Percentiles rank a stretch among this genome's conserved stretches.
phyloP scores from a whole-genome alignment of 805 yeast species.

The Kodamaea laetipori region DNA sequence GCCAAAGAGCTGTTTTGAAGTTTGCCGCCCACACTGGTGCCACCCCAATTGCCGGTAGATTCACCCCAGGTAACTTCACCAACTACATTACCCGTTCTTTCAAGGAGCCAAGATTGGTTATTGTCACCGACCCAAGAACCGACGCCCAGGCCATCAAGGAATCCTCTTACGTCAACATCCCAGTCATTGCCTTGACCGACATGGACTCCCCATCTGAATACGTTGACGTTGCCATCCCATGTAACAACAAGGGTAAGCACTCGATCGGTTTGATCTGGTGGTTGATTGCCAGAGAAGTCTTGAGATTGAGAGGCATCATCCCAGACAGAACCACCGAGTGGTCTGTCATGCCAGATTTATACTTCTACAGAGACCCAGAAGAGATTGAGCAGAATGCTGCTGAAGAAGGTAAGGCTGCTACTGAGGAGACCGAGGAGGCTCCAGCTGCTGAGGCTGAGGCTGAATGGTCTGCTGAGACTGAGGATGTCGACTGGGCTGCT shows the following conservation, averaged over 20 bases:
- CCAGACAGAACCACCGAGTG: constrained; percentile 96
- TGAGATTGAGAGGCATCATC: constrained; percentile 97
- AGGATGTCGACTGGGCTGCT: constrained; percentile 67
- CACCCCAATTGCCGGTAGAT: constrained; percentile 99
- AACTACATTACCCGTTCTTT: constrained; percentile 99
- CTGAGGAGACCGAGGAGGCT: constrained; percentile 60
- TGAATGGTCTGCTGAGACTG: constrained; percentile 60
- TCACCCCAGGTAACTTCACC: constrained; percentile 99
- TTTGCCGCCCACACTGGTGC: constrained; percentile 99
- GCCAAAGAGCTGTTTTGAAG: constrained; percentile 99
- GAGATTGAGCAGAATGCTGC: constrained; percentile 85
- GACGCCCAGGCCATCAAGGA: constrained; percentile 99
- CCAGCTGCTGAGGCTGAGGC: constrained; percentile 59
- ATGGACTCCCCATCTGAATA: constrained; percentile 98
- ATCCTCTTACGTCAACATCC: constrained; percentile 99
- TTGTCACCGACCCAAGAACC: constrained; percentile 99
- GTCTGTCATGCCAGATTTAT: constrained; percentile 99
- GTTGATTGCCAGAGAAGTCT: constrained; percentile 98
- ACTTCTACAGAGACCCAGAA: constrained; percentile 99
- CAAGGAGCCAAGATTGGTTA: constrained; percentile 99
- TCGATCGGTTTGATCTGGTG: constrained; percentile 99
- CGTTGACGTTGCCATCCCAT: constrained; percentile 99
- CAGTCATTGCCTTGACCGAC: constrained; percentile 98
- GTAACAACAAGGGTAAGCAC: constrained; percentile 99
- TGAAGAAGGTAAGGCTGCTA: constrained; percentile 49